Percentiles rank a stretch among this genome's conserved stretches.
Evolutionary conservation across 257 asterid genomes (phyloP).

Genomic region (Petunia secreta): DNA sequence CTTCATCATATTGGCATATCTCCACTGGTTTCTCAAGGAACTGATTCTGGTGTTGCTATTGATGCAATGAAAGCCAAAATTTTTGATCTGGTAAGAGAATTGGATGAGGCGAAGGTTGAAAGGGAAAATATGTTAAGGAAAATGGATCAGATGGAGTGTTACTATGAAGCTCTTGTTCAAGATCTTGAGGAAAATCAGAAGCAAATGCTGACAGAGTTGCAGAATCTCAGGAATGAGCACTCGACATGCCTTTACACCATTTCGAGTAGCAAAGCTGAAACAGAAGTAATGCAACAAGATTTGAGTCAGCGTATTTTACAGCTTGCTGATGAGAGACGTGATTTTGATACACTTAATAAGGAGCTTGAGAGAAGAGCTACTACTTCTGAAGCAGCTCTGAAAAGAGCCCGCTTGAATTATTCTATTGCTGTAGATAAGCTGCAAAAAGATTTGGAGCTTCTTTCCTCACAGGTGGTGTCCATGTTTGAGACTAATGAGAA

Average conservation of each 20-base stretch:
- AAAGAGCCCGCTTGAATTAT: conserved; percentile 92
- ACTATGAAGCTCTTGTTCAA: conserved; percentile 87
- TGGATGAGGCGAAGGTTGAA: conserved; percentile 89
- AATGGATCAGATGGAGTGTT: conserved; percentile 95
- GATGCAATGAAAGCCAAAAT: conserved; percentile 81
- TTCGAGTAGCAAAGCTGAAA: conserved; percentile 66
- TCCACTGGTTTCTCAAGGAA: conserved; percentile 59
- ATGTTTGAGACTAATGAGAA: conserved; percentile 88
- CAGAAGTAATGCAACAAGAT: conserved; percentile 62
- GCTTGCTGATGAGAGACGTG: conserved; percentile 67
- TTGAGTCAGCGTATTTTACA: conserved; percentile 60
- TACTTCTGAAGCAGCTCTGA: conserved; percentile 80
- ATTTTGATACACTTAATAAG: conserved; percentile 64
- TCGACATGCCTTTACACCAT: conserved; percentile 72
- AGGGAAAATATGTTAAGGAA: conserved; percentile 71
- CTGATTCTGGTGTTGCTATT: conserved; percentile 47
- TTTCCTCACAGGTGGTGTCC: conserved; percentile 91
- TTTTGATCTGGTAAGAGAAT: conserved; percentile 81
- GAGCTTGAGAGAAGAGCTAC: conserved; percentile 82
- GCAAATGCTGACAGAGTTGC: conserved; percentile 79
- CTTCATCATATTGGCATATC: conserved; percentile 62
- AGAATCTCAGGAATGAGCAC: conserved; percentile 74
- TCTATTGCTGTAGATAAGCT: conserved; percentile 91
- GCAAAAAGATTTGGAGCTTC: conserved; percentile 93
- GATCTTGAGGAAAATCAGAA: conserved; percentile 97